Evolutionary conservation across 78 protist genomes (phyloP), one percentile per base, ranked within the genome.

Genomic region (Dictyostelium brefeldianum): DNA sequence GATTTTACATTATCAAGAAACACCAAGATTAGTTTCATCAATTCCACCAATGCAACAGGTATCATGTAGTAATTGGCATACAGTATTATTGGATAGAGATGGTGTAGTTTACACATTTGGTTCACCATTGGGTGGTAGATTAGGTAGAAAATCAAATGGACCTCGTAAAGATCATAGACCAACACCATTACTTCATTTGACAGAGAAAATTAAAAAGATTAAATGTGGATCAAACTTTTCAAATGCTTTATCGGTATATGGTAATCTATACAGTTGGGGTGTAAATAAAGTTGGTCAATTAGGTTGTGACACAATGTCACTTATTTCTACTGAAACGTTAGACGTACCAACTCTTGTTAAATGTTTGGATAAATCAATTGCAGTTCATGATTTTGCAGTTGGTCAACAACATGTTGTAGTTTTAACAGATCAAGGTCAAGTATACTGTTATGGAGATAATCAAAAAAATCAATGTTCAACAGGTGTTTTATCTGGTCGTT

Each of bases 21-120:
- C 81, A 17, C 92, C 92, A 11, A 25, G 71, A 36, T 14, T 4
- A 56, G 20, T 75, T 12, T 15, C 31, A 48, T 4, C 14, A 7
- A 14, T 75, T 5, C 54, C 77, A 0, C 36, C 51, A 25, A 18
- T 22, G 56, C 22, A 41, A 75, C 83, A 85, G 0, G 47, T 85
- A 29, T 22, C 83, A 5, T 59, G 77, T 15, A 70, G 92, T 20
- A 74, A 85, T 75, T 85, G 81, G 81, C 83, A 74, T 48, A 46
- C 78, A 0, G 71, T 74, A n/a, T 31, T 59, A 12, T n/a, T 85
- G 18, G 29, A 41, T 57, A 14, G 1, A 6, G 18, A 25, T 7
- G 92, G 92, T 4, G 56, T 57, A 46, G 92, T 85, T 20, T 85
- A 74, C 62, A 27, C 83, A 15, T 85, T 85, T 74, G 92, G 92